A percentile compares a stretch with the other conserved stretches of the same genome.
phyloP scores from a whole-genome alignment of 805 yeast species.

The Komagataella mondaviorum region DNA sequence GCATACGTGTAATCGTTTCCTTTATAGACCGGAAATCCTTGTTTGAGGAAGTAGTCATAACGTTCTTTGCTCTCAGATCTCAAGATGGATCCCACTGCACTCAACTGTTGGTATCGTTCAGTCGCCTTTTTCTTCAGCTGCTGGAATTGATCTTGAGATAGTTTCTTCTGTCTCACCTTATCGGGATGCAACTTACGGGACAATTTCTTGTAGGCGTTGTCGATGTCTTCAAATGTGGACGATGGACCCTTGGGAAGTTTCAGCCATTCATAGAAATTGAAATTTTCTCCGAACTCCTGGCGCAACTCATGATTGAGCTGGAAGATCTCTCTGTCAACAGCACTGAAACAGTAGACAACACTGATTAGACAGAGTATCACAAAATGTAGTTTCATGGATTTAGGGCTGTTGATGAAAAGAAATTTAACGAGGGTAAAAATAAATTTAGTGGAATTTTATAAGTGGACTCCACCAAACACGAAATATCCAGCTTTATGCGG shows the following conservation, averaged over 20 bases:
- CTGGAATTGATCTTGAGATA: slow-evolving; percentile 13
- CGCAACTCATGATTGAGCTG: slow-evolving; percentile 50
- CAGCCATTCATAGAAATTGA: slow-evolving; percentile 60
- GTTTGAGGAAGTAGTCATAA: slow-evolving; percentile 71
- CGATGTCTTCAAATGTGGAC: slow-evolving; percentile 38
- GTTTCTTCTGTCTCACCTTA: slow-evolving; percentile 30
- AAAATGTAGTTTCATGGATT: background rate
- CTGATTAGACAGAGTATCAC: background rate
- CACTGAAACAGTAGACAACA: slow-evolving; percentile 11
- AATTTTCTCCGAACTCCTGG: slow-evolving; percentile 45
- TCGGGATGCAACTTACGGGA: slow-evolving; percentile 81
- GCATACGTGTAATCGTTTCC: slow-evolving; percentile 52
- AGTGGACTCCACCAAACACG: background rate
- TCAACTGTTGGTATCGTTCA: slow-evolving; percentile 66
- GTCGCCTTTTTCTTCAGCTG: slow-evolving; percentile 33
- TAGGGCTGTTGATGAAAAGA: background rate
- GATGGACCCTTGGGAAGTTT: slow-evolving; percentile 26
- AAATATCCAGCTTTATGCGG: background rate
- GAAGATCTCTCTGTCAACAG: slow-evolving; percentile 75
- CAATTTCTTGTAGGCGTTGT: slow-evolving; percentile 54
- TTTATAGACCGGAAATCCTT: slow-evolving; percentile 80
- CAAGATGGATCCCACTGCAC: slow-evolving; percentile 62
- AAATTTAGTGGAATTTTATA: background rate
- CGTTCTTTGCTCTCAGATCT: slow-evolving; percentile 49
- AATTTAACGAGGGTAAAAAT: background rate